Evolutionary conservation across 768 basidiomycete genomes (phyloP), one percentile per base, ranked within the genome.

Genomic region (Amanita pseudoporphyria): DNA sequence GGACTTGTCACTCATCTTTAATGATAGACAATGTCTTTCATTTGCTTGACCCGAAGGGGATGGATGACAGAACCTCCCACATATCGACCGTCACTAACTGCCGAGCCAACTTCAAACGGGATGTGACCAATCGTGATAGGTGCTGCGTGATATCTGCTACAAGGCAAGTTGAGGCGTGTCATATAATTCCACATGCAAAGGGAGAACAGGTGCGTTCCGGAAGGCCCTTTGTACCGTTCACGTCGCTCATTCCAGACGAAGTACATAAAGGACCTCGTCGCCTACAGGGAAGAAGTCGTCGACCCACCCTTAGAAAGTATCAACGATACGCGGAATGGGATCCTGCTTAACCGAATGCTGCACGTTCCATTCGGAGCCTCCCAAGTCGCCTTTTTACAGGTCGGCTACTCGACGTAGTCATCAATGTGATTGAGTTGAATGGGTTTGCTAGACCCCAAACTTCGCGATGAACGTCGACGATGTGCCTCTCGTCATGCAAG

Each of bases 151-250:
- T 57, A 54, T 55, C 56, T 53, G 52, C 54, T 40, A 6, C 2
- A 14, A 36, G 38, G 54, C 30, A 31, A 44, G 16, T 52, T 52
- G 43, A 42, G 43, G 56, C 33, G 14, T 57, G 51, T 45, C 56
- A 57, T 51, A 52, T 57, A 35, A 43, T 57, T 51, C 56, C 56
- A 41, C 56, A 57, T 32, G 54, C 56, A 53, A 57, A 57, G 54
- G 49, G 47, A 37, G 33, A 55, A 52, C 36, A 55, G 44, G 56
- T 57, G 54, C 45, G 54, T 57, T 44, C 42, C 30, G 42, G 30
- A 30, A 30, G 30, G 30, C 7, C 7, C 7, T 40, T 43, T 40
- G 42, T 30, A 30, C 30, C 42, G 30, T 26, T 44, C 26, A 14
- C 2, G 30, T 26, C 30, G n/a, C 42, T 44, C 42, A 44, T 44